Evolutionary conservation across 257 asterid species (phyloP).

Genomic region (Salvia splendens): DNA sequence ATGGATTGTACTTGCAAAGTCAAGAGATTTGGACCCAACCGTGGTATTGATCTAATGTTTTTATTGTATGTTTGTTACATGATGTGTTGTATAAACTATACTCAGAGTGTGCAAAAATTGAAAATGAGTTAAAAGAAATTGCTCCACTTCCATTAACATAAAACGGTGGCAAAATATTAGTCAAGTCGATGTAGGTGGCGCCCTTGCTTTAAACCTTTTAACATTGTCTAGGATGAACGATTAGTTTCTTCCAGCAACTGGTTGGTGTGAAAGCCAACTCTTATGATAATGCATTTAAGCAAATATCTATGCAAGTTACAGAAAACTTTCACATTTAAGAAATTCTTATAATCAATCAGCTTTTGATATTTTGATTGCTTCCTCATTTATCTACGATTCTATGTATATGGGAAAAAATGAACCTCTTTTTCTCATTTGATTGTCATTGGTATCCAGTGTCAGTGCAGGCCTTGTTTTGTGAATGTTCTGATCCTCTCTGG

Average conservation of each 20-base stretch:
- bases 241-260: not conserved
- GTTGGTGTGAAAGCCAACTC: conserved; percentile 1
- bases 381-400: conserved; percentile 4
- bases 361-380: not conserved
- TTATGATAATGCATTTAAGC: conserved; percentile 5
- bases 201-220: conserved; percentile 16
- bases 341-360: conserved; percentile 15
- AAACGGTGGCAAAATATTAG: too few relatives aligned
- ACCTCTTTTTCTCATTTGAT: conserved; percentile 8
- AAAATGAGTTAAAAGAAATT: not conserved
- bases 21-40: conserved; percentile 86
- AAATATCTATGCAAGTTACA: conserved; percentile 18
- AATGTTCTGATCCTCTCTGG: conserved; percentile 21
- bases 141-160: not conserved
- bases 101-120: conserved; percentile 5
- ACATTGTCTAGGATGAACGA: conserved; percentile 11
- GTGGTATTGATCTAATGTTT: conserved; percentile 62
- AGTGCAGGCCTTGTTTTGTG: conserved; percentile 11
- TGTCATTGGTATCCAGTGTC: conserved; percentile 8
- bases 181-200: conserved; percentile 4
- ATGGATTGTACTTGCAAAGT: conserved; percentile 89
- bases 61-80: conserved; percentile 29
- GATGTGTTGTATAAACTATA: conserved; percentile 15
- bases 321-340: conserved; percentile 4
- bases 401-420: conserved; percentile 6